Evolutionary conservation across 257 asterid species (phyloP).

Genomic region (Orobanche coerulescens): DNA sequence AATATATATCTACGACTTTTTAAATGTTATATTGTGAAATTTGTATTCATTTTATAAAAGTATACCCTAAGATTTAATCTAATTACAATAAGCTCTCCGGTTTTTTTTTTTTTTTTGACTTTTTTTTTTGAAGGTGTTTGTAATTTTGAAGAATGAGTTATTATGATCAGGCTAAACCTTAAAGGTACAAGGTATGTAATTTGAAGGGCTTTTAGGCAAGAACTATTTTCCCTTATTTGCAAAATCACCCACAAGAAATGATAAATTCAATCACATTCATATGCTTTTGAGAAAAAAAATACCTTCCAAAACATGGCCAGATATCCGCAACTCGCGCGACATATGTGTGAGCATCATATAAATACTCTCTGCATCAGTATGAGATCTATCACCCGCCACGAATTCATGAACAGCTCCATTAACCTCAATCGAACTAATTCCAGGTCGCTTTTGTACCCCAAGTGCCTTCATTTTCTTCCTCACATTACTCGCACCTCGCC

Average conservation of each 20-base stretch:
- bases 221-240: neutral
- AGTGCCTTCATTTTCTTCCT: constrained; percentile 73
- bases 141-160: neutral
- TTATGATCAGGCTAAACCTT: neutral
- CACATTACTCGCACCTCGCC: constrained; percentile 59
- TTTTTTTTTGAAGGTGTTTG: too few relatives aligned
- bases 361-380: constrained; percentile 31
- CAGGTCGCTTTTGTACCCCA: constrained; percentile 55
- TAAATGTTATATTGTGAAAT: neutral
- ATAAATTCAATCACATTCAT: too few relatives aligned
- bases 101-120: too few relatives aligned
- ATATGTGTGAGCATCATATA: constrained; percentile 34
- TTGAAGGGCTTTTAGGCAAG: neutral
- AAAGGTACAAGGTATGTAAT: neutral
- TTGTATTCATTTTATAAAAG: too few relatives aligned
- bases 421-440: constrained; percentile 59
- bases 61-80: too few relatives aligned
- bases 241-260: constrained; percentile 18
- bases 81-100: too few relatives aligned
- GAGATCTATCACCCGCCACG: constrained; percentile 58
- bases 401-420: constrained; percentile 41
- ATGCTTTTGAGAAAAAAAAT: constrained; percentile 18
- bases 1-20: neutral
- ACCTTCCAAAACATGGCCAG: constrained; percentile 20
- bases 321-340: constrained; percentile 36